Percentiles rank a stretch among this genome's conserved stretches.
phyloP scores from a whole-genome alignment of 1,139 yeast genomes.

The Blastobotrys arbuscula region DNA sequence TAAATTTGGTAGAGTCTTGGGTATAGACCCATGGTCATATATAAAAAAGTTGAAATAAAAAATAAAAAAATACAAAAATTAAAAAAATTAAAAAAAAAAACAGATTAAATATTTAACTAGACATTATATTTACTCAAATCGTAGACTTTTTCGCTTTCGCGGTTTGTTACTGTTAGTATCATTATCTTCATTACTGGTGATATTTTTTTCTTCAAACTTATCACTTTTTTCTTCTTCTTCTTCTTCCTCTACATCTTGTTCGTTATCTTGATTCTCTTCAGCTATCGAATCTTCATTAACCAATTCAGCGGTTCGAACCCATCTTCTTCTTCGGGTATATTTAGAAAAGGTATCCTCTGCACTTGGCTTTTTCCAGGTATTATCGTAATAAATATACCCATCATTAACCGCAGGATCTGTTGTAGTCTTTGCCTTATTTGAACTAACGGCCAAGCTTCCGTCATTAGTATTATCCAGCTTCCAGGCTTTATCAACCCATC shows the following conservation, averaged over 20 bases:
- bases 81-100: neutral
- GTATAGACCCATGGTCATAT: conserved; percentile 38
- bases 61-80: neutral
- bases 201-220: no score
- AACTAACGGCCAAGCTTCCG: conserved; percentile 69
- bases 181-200: neutral
- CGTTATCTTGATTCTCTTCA: neutral
- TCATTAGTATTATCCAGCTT: conserved; percentile 82
- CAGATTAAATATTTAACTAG: no score
- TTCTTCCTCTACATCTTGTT: neutral
- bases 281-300: conserved; percentile 32
- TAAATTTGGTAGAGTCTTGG: conserved; percentile 35
- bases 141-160: conserved; percentile 10
- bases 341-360: conserved; percentile 85
- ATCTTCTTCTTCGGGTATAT: conserved; percentile 89
- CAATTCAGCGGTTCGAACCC: conserved; percentile 93
- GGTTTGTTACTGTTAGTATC: conserved; percentile 1
- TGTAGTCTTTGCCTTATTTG: conserved; percentile 59
- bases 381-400: conserved; percentile 84
- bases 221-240: conserved; percentile 1
- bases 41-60: conserved; percentile 12
- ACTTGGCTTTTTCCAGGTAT: conserved; percentile 89
- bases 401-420: conserved; percentile 77
- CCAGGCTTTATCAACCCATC: conserved; percentile 95
- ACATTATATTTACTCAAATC: conserved; percentile 7